Percentiles rank a stretch among this genome's conserved stretches.
Conservation (phyloP, 2,329 filamentous ascomycete genomes). For the Sclerotinia borealis region DNA sequence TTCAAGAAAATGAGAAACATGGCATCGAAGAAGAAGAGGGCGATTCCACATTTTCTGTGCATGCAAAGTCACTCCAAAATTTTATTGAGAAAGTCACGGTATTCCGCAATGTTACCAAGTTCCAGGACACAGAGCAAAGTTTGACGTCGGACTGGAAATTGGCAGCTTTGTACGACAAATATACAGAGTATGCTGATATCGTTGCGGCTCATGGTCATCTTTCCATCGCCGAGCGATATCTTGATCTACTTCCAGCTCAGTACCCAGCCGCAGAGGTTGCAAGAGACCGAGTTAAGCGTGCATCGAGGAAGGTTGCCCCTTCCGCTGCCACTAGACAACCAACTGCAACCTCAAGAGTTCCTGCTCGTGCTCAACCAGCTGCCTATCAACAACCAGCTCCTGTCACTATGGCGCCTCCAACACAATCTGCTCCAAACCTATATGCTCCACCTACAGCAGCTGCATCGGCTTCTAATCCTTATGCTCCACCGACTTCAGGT, state of each 20-base stretch:
- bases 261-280: conserved; percentile 87
- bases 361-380: conserved; percentile 39
- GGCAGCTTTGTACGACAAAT: conserved; percentile 82
- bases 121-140: conserved; percentile 69
- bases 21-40: conserved; percentile 61
- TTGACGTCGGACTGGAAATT: conserved; percentile 83
- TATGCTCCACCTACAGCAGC: conserved; percentile 30
- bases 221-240: conserved; percentile 80
- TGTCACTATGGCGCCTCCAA: conserved; percentile 24
- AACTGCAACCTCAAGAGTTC: conserved; percentile 35
- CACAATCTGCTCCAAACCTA: conserved; percentile 31
- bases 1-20: conserved; percentile 75
- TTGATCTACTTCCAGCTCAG: conserved; percentile 74
- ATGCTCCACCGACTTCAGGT: conserved; percentile 36
- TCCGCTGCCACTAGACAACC: conserved; percentile 34
- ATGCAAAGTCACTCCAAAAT: conserved; percentile 79
- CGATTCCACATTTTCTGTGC: conserved; percentile 84
- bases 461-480: conserved; percentile 40
- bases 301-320: conserved; percentile 58
- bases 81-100: conserved; percentile 98
- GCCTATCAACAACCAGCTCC: conserved; percentile 44
- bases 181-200: conserved; percentile 94
- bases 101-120: conserved; percentile 90
- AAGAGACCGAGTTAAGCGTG: conserved; percentile 75
- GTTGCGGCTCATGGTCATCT: conserved; percentile 85